Evolutionary conservation across 2,329 filamentous ascomycete species (phyloP).

Genomic region (Claviceps sorghi): DNA sequence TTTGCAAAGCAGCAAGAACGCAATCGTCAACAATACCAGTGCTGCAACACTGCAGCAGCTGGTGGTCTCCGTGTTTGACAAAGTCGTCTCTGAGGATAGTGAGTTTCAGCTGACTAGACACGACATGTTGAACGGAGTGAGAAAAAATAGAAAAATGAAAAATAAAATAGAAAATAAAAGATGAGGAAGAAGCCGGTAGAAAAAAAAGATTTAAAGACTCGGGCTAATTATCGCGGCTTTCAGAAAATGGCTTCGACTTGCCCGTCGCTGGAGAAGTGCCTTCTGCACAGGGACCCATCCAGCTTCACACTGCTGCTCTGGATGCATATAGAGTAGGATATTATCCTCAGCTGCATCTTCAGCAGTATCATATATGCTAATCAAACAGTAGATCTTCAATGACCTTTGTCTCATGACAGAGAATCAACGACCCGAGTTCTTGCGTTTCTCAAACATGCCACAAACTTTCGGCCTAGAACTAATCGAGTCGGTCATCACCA

Average conservation of each 20-base stretch:
- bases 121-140: background rate
- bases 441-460: slow-evolving; percentile 63
- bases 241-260: slow-evolving; percentile 33
- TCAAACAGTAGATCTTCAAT: slow-evolving; percentile 52
- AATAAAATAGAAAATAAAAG: too few species aligned
- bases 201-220: too few species aligned
- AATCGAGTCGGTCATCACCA: slow-evolving; percentile 78
- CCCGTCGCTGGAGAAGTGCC: slow-evolving; percentile 53
- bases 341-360: too few species aligned
- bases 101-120: slow-evolving; percentile 5
- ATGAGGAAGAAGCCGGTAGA: too few species aligned
- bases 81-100: slow-evolving; percentile 72
- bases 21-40: slow-evolving; percentile 87
- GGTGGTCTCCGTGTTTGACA: slow-evolving; percentile 84
- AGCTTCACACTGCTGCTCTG: slow-evolving; percentile 60
- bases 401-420: slow-evolving; percentile 83
- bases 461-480: slow-evolving; percentile 79
- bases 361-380: slow-evolving; percentile 5
- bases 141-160: background rate
- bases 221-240: background rate
- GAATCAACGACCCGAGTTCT: slow-evolving; percentile 66
- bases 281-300: slow-evolving; percentile 46
- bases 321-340: slow-evolving; percentile 61
- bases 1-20: slow-evolving; percentile 80
- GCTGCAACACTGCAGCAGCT: slow-evolving; percentile 93